Base-by-base conservation (phyloP, 2,329 filamentous ascomycete species). In the Cordyceps cicadae region DNA sequence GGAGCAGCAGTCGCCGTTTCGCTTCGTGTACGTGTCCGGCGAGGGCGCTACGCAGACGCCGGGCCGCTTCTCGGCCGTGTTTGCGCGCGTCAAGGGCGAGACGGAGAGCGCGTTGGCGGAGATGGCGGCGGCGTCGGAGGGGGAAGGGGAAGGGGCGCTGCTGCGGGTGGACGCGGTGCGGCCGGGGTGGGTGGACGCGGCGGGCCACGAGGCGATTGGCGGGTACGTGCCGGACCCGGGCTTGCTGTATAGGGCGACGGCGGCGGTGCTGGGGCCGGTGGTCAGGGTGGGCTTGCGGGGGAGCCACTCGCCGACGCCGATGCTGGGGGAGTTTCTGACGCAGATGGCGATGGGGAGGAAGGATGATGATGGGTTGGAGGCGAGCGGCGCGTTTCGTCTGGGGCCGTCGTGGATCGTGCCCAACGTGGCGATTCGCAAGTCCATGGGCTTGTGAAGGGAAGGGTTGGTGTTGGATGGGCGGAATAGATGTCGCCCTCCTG, bases 1-100 rank as follows among this genome's bases (percentile, higher is more conserved):
- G n/a, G n/a, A n/a, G n/a, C n/a, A n/a, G n/a, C n/a, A n/a, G n/a
- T 0, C n/a, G 43, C 45, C 45, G 7, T 86, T 91, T 71, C 83
- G 83, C 56, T 92, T 91, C 70, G 77, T 91, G 64, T 88, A 85
- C 68, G 81, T 92, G 34, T 91, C 88, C 0, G 87, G 86, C 54
- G 73, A 77, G 56, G 84, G 84, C 51, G 81, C 86, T 0, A 87
- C 84, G 1, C 79, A 79, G 19, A 72, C 72, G 1, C 87, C 87
- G 0, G 79, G 80, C 3, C 69, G 70, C 5, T 79, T 86, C 66
- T 81, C 86, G 0, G 70, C 79, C 19, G 72, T 83, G 50, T 91
- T 83, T 67, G 85, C 77, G 1, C 76, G 79, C 14, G 78, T 88
- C 60, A 92, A 92, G 70, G 89, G 88, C 14, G 78, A 84, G 68